phyloP scores from a whole-genome alignment of 225 moss, liverwort and hornwort genomes.

The Polytrichum commune region DNA sequence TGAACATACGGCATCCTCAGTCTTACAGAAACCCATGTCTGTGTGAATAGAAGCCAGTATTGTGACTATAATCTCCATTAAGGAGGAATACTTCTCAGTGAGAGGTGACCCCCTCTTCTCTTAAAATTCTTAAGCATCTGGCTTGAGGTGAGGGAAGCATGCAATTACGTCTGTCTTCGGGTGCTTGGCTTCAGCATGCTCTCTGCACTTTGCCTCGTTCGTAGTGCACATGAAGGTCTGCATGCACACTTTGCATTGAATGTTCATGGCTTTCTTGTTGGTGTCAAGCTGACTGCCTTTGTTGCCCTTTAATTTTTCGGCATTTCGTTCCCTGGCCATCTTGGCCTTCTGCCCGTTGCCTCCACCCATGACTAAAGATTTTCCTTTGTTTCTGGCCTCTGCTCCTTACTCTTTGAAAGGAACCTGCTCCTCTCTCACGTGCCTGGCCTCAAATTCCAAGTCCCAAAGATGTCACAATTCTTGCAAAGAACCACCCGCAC shows the following conservation, averaged over 20 bases:
- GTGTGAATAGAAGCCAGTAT: conserved; percentile 29
- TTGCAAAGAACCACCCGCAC: too few species aligned
- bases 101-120: conserved; percentile 24
- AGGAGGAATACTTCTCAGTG: conserved; percentile 12
- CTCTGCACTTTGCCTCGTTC: conserved; percentile 96
- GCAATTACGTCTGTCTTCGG: conserved; percentile 72
- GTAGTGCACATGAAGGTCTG: conserved; percentile 99
- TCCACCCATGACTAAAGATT: conserved; percentile 67
- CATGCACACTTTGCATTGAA: conserved; percentile 98
- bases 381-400: too few species aligned
- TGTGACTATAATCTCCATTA: conserved; percentile 38
- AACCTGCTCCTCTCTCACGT: too few species aligned
- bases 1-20: conserved; percentile 34
- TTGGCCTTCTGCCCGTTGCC: conserved; percentile 99
- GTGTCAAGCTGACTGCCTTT: conserved; percentile 94
- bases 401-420: too few species aligned
- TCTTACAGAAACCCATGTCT: conserved; percentile 33
- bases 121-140: conserved; percentile 8
- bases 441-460: too few species aligned
- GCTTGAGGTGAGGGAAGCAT: conserved; percentile 85
- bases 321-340: conserved; percentile 98
- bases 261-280: conserved; percentile 99
- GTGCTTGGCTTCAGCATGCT: conserved; percentile 98
- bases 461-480: too few species aligned
- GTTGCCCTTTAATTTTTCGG: conserved; percentile 73